A percentile compares a stretch with the other conserved stretches of the same genome.
These are phyloP conservation scores for Argentina anserina DNA, from an alignment of 306 rosid species.

Conservation along the genomic window DNA sequence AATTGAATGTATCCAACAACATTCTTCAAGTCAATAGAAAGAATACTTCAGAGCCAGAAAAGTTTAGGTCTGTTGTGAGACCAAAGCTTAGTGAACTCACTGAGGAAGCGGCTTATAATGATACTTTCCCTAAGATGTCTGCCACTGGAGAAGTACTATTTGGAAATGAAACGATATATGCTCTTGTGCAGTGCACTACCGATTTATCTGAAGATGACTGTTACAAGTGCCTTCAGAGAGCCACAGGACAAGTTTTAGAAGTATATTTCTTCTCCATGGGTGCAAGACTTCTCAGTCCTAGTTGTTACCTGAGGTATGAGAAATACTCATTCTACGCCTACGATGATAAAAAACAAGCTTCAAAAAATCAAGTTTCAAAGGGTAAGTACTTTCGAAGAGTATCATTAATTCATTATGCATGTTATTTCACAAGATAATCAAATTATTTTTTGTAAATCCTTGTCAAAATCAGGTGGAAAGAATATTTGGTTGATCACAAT, in stretches of 20 bases:
- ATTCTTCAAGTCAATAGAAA: conserved; percentile 6
- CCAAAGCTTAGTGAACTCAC: conserved; percentile 24
- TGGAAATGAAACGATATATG: conserved; percentile 30
- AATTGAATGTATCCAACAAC: conserved; percentile 32
- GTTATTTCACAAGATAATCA: neutral
- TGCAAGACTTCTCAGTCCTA: conserved; percentile 51
- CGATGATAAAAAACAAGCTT: neutral
- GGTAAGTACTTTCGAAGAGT: conserved; percentile 27
- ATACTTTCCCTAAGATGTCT: conserved; percentile 33
- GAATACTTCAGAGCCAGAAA: conserved; percentile 30
- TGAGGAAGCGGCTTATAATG: conserved; percentile 23
- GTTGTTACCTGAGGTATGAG: conserved; percentile 63
- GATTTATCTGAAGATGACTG: conserved; percentile 47
- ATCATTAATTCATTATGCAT: neutral
- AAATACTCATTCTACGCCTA: conserved; percentile 43
- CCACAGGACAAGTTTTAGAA: conserved; percentile 30
- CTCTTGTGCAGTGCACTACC: conserved; percentile 49
- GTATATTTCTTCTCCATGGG: conserved; percentile 41
- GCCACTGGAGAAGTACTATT: conserved; percentile 33
- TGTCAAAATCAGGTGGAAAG: conserved; percentile 26
- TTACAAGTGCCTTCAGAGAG: conserved; percentile 38
- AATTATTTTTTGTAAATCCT: neutral
- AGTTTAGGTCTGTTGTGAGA: conserved; percentile 32
- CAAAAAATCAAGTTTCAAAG: neutral
- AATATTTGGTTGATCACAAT: conserved; percentile 24